phyloP scores from a whole-genome alignment of 805 yeast genomes.

The Candida silvicultrix region DNA sequence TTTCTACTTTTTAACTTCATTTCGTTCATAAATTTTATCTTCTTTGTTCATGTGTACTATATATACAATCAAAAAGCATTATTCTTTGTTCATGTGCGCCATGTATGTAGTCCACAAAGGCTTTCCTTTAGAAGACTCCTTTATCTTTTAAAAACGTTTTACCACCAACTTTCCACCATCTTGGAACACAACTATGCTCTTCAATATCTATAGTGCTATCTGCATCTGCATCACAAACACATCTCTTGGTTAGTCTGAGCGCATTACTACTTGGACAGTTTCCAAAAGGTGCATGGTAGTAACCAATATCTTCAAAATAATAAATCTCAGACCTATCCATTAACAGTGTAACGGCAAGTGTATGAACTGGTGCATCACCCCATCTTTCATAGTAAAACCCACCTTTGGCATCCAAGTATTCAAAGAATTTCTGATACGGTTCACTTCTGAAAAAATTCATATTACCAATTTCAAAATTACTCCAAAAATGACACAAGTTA shows the following conservation, averaged over 20 bases:
- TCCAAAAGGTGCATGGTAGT: slow-evolving; percentile 63
- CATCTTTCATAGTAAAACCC: slow-evolving; percentile 86
- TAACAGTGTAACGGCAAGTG: slow-evolving; percentile 58
- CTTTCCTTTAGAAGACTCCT: slow-evolving; percentile 8
- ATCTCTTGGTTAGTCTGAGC: slow-evolving; percentile 47
- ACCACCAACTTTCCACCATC: slow-evolving; percentile 78
- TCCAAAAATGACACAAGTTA: slow-evolving; percentile 84
- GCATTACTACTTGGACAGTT: slow-evolving; percentile 53
- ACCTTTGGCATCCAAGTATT: slow-evolving; percentile 56
- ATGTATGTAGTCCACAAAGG: too few species aligned
- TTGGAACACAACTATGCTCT: slow-evolving; percentile 55
- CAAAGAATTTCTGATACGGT: slow-evolving; percentile 54
- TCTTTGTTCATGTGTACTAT: too few species aligned
- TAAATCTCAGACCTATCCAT: slow-evolving; percentile 56
- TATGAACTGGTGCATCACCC: slow-evolving; percentile 95
- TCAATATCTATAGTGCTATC: slow-evolving; percentile 36
- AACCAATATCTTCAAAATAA: slow-evolving; percentile 80
- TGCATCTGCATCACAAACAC: slow-evolving; percentile 49
- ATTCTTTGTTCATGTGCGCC: too few species aligned
- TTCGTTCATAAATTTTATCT: too few species aligned
- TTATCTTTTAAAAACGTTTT: slow-evolving; percentile 44
- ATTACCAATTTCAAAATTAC: slow-evolving; percentile 75
- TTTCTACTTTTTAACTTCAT: too few species aligned
- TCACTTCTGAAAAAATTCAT: slow-evolving; percentile 66
- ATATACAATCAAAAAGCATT: background rate